Evolutionary conservation across 306 rosid genomes (phyloP), one percentile per base, ranked within the genome.

Genomic region (Cucumis melo): DNA sequence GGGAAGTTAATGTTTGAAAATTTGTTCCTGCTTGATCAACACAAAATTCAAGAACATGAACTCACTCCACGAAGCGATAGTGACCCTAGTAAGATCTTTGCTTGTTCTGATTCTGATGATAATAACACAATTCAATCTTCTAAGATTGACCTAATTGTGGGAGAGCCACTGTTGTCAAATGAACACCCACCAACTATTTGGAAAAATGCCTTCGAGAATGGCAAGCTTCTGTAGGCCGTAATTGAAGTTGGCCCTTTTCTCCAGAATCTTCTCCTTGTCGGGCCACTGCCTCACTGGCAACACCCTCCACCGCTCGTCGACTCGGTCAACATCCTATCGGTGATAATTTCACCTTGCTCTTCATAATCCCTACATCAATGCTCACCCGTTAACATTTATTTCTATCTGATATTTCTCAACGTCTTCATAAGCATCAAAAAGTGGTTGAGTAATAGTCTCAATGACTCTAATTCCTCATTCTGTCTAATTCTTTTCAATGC

Each of bases 261-360:
- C 42, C 94, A 90, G 56, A 89, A 84, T 10, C 92, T 93, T 72
- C 89, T 93, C 8, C 83, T 93, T 29, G 98, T 96, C 8, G 98
- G 98, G 68, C 91, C 96, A 1, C 87, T 93, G 15, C 98, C 96
- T 29, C 94, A 85, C 51, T 93, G 98, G 98, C 92, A 93, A 63
- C 95, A 93, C 77, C 98, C 96, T 2, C 98, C 98, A 56, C 98
- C 96, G 65, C 89, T 78, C 17, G 83, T 93, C 34, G 82, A 85
- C 41, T 78, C 91, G 29, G 81, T 78, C 59, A 93, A 93, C 71
- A 93, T 93, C 78, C 98, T 95, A 12, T 93, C 88, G 1, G 88
- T 90, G 27, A 74, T 82, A 20, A 81, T 91, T 75, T 85, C 91
- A 59, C 84, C 86, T 32, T 81, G 10, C 5, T 16, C 59, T 48